Evolutionary conservation across 495 filamentous ascomycete species (phyloP).

Genomic region (Acidomyces sp.): DNA sequence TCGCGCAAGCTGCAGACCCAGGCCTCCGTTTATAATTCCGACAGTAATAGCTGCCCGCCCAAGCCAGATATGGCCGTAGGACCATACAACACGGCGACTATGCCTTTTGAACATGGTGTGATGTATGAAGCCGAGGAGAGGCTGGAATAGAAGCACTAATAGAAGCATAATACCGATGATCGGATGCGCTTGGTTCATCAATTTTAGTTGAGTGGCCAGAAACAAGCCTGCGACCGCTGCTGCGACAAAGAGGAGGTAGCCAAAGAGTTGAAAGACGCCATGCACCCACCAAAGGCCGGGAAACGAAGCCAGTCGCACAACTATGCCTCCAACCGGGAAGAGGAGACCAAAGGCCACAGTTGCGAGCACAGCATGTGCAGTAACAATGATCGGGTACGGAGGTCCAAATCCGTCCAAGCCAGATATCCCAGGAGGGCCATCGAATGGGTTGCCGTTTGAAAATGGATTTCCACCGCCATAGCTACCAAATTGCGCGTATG

Average conservation of each 20-base stretch:
- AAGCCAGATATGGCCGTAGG: constrained; percentile 29
- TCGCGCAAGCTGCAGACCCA: constrained; percentile 26
- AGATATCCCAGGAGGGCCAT: not conserved
- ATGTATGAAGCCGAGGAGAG: constrained; percentile 28
- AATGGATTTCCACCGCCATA: constrained; percentile 1
- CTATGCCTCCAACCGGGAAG: constrained; percentile 35
- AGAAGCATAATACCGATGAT: constrained; percentile 30
- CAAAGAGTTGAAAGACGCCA: constrained; percentile 26
- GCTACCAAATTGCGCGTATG: no score
- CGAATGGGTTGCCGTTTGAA: constrained; percentile 3
- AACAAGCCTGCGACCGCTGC: constrained; percentile 29
- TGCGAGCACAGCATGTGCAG: constrained; percentile 29
- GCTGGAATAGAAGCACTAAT: constrained; percentile 27
- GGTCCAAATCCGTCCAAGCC: not conserved
- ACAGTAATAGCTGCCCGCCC: constrained; percentile 28
- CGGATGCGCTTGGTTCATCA: constrained; percentile 24
- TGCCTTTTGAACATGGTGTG: constrained; percentile 30
- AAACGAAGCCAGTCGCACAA: constrained; percentile 32
- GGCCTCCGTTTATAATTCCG: constrained; percentile 31
- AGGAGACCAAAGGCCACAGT: constrained; percentile 31
- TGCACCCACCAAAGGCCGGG: constrained; percentile 29
- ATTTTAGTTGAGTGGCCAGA: constrained; percentile 21
- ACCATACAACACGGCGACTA: constrained; percentile 25
- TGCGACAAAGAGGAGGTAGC: constrained; percentile 26
- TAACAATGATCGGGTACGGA: constrained; percentile 18